A percentile compares a stretch with the other conserved stretches of the same genome.
phyloP scores from a whole-genome alignment of 345 rosid species.

The Cardamine occulta region DNA sequence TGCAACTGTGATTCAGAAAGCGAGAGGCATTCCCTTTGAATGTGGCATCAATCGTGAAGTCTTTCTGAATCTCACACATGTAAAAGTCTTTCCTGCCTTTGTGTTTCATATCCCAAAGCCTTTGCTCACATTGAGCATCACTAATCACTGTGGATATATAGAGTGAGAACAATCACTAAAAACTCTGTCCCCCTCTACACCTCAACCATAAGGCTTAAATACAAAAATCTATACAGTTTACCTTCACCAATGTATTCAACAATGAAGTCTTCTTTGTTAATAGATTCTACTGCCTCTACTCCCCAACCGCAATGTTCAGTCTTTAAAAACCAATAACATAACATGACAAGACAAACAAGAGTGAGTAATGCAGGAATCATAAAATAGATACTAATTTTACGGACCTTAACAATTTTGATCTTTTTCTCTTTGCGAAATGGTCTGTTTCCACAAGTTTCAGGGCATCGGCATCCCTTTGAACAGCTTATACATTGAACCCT shows the following conservation, averaged over 20 bases:
- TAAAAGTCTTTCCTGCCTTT: constrained; percentile 79
- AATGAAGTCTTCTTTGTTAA: constrained; percentile 75
- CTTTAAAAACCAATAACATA: constrained; percentile 50
- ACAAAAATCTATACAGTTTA: constrained; percentile 39
- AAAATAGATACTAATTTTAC: constrained; percentile 33
- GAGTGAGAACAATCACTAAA: constrained; percentile 36
- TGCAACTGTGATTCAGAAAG: constrained; percentile 90
- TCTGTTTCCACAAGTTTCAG: constrained; percentile 86
- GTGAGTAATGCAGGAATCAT: constrained; percentile 4
- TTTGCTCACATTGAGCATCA: constrained; percentile 85
- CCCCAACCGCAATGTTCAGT: constrained; percentile 97
- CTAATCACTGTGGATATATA: constrained; percentile 62
- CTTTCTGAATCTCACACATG: constrained; percentile 96
- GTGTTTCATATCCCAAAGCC: constrained; percentile 99
- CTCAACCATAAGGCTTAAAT: neutral
- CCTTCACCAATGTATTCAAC: constrained; percentile 98
- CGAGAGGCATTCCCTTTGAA: constrained; percentile 94
- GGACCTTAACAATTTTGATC: constrained; percentile 82
- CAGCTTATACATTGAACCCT: constrained; percentile 95
- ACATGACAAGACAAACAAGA: constrained; percentile 10
- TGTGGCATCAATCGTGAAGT: constrained; percentile 97
- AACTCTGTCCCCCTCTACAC: neutral
- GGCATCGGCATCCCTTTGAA: constrained; percentile 81
- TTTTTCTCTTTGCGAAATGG: constrained; percentile 93
- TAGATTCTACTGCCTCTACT: constrained; percentile 83